Base-by-base conservation (phyloP, 139 green algal genomes). In the Haematococcus lacustris region DNA sequence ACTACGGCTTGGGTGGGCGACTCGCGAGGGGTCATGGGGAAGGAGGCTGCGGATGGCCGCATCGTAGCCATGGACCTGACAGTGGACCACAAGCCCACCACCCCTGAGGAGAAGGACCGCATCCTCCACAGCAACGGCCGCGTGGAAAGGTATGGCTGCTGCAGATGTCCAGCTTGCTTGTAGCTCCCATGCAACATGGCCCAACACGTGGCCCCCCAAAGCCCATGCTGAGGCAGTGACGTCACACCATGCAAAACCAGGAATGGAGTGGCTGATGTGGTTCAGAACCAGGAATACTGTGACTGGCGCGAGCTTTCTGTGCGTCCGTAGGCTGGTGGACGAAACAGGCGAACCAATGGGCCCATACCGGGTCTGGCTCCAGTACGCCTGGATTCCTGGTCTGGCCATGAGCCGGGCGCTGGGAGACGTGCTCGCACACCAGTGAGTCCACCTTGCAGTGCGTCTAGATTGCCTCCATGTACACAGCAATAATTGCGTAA, bases 351-450 rank as follows among this genome's bases (percentile, higher is more conserved):
- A 91, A 77, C 86, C 86, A 2, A 89, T 97, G 62, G 91, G 91
- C 2, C 91, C 91, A 0, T 76, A 82, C 69, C 83, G 91, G 4
- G 89, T 97, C 43, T 97, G 91, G 91, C 79, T 95, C 68, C 74
- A 86, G 70, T 87, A 80, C 65, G 78, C 73, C 0, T 85, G 85
- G 90, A 89, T 94, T 33, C 91, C 91, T 30, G 91, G 91, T 2
- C 82, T 97, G 57, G 91, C 91, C n/a, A 97, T 97, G 91, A 92
- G 82, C 76, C 82, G 91, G 25, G 90, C 91, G 0, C 74, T 97
- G 32, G 91, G 91, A 25, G 91, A 97, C 64, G 76, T 79, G 7
- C 77, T 96, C 40, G 91, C 91, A 0, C 87, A 94, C 78, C 75
- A 83, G 86, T 93, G 71, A 90, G 84, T 83, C 13, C 60, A 35